Evolutionary conservation across 495 filamentous ascomycete species (phyloP).

Genomic region (Lasiosphaeria hispida): DNA sequence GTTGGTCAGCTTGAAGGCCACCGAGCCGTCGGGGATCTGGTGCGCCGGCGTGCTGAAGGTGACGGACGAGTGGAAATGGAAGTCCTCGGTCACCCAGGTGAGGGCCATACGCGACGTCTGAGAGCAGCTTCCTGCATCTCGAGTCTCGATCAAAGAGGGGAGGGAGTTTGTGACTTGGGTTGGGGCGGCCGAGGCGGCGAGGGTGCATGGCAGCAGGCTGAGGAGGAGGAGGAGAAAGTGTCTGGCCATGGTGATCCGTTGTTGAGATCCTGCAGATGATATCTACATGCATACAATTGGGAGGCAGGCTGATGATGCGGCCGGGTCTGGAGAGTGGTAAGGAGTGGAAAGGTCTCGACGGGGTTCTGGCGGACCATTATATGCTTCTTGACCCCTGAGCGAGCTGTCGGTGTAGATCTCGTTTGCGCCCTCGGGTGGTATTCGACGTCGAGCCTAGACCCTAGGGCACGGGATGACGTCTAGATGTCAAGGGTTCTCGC

Average conservation of each 20-base stretch:
- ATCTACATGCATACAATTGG: not conserved
- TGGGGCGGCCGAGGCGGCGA: constrained; percentile 3
- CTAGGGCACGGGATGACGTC: no score
- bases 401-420: no score
- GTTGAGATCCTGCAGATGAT: not conserved
- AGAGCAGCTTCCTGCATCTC: not conserved
- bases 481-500: no score
- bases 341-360: no score
- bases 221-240: constrained; percentile 2
- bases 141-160: no score
- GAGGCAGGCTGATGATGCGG: no score
- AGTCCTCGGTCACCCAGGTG: constrained; percentile 12
- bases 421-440: no score
- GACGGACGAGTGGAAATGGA: constrained; percentile 14
- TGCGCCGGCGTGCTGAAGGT: constrained; percentile 14
- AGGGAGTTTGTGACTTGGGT: not conserved
- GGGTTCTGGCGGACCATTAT: no score
- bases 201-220: not conserved
- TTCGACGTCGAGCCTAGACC: no score
- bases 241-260: not conserved
- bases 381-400: no score
- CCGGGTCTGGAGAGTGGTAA: no score
- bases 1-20: constrained; percentile 22
- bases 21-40: constrained; percentile 8
- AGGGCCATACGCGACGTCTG: constrained; percentile 1